Percentiles rank a stretch among this genome's conserved stretches.
Evolutionary conservation across 73 alveolate species (phyloP).

Genomic region (Uronychia setigera): DNA sequence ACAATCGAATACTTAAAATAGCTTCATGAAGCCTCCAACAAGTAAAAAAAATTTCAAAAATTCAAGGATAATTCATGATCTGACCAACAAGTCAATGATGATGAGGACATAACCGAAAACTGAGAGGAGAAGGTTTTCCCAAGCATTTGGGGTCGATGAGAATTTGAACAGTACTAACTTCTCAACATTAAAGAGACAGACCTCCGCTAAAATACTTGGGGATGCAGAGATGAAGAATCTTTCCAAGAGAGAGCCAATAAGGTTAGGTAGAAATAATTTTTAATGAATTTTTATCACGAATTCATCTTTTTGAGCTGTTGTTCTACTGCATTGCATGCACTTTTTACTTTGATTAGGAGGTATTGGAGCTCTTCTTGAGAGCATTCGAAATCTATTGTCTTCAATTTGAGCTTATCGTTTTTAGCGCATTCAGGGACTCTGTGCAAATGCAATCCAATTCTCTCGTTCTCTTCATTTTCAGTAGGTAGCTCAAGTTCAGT

Average conservation of each 20-base stretch:
- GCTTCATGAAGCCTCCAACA: too few relatives aligned
- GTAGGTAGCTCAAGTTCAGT: background rate
- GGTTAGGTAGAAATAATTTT: background rate
- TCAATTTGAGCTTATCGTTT: constrained; percentile 33
- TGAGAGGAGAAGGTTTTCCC: too few relatives aligned
- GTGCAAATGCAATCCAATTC: background rate
- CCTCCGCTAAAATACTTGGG: background rate
- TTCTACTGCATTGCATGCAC: constrained; percentile 62
- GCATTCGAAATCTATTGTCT: constrained; percentile 51
- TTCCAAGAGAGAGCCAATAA: background rate
- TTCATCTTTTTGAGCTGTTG: constrained; percentile 12
- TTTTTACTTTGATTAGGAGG: constrained; percentile 41
- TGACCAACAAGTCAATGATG: background rate
- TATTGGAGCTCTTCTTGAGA: constrained; percentile 46
- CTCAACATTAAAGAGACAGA: background rate
- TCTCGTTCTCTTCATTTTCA: background rate
- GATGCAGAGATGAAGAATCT: background rate
- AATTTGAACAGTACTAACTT: background rate
- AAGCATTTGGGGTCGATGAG: too few relatives aligned
- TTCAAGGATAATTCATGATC: background rate
- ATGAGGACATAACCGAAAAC: background rate
- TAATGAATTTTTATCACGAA: background rate
- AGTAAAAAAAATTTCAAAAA: too few relatives aligned
- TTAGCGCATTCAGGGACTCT: background rate
- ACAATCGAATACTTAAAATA: too few relatives aligned